Conservation (phyloP, 768 basidiomycete genomes). For the Hemileccinum rubropunctum region DNA sequence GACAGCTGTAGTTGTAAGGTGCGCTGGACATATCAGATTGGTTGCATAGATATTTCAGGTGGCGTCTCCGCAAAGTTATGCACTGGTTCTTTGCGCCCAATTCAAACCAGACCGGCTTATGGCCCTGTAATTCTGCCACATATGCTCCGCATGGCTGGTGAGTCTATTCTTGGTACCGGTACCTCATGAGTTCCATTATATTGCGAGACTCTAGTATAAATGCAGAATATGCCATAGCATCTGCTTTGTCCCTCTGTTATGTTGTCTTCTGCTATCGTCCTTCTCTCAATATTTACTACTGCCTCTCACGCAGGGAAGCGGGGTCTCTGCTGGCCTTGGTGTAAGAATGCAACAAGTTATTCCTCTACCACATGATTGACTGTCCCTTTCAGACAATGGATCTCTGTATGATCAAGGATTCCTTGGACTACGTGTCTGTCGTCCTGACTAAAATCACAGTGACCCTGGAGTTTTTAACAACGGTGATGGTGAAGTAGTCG, state of each 20-base stretch:
- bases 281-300: conserved; percentile 16
- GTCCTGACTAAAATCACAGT: conserved; percentile 12
- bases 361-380: background rate
- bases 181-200: no score
- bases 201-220: no score
- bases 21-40: no score
- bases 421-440: background rate
- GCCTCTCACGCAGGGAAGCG: conserved; percentile 35
- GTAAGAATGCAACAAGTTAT: conserved; percentile 10
- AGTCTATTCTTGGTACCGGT: no score
- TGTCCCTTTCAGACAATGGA: conserved; percentile 19
- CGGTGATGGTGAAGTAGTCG: conserved; percentile 33
- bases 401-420: conserved; percentile 24
- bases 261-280: conserved; percentile 17
- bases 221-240: no score
- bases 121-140: no score
- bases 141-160: no score
- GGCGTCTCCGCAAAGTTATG: no score
- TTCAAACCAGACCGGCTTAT: no score
- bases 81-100: no score
- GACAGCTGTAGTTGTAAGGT: no score
- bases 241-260: conserved; percentile 4
- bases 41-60: no score
- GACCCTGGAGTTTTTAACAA: conserved; percentile 33
- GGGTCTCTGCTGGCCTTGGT: conserved; percentile 38